Evolutionary conservation across 768 basidiomycete genomes (phyloP).

Genomic region (Fomitopsis pulvina): DNA sequence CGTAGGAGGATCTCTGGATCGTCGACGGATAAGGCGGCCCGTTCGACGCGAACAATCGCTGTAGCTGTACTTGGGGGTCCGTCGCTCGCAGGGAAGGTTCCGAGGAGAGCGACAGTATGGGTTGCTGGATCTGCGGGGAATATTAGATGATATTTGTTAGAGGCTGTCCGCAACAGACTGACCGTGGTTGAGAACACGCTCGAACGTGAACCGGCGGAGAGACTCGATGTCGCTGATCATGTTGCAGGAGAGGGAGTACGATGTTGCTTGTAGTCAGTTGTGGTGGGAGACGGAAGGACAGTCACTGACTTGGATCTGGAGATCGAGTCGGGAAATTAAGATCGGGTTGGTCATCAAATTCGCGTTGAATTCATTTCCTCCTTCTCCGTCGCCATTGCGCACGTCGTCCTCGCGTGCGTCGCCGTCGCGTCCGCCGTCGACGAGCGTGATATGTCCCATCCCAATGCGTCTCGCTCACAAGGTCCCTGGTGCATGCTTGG

Average conservation of each 20-base stretch:
- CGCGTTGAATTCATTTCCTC: too few relatives aligned
- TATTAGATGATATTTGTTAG: neutral
- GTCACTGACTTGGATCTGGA: too few relatives aligned
- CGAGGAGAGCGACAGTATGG: constrained; percentile 61
- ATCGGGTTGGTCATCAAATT: too few relatives aligned
- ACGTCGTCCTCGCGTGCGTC: too few relatives aligned
- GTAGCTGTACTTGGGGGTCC: constrained; percentile 11
- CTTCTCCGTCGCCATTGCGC: too few relatives aligned
- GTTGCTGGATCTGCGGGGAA: constrained; percentile 44
- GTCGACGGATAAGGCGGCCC: constrained; percentile 53
- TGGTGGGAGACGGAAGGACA: too few relatives aligned
- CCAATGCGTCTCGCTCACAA: neutral
- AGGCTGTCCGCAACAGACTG: neutral
- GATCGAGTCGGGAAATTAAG: too few relatives aligned
- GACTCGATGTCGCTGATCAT: constrained; percentile 10
- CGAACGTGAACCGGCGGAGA: constrained; percentile 46
- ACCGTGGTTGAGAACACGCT: constrained; percentile 51
- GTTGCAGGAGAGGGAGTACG: neutral
- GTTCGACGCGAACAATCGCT: constrained; percentile 75
- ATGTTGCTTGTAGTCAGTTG: neutral
- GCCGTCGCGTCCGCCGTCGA: too few relatives aligned
- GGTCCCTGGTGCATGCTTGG: neutral
- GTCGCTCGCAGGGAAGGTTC: constrained; percentile 39
- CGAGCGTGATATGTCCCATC: too few relatives aligned
- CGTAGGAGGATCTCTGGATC: constrained; percentile 31